Conservation (phyloP, 192 early-diverging fungal genomes). For the Coemansia sp. region DNA sequence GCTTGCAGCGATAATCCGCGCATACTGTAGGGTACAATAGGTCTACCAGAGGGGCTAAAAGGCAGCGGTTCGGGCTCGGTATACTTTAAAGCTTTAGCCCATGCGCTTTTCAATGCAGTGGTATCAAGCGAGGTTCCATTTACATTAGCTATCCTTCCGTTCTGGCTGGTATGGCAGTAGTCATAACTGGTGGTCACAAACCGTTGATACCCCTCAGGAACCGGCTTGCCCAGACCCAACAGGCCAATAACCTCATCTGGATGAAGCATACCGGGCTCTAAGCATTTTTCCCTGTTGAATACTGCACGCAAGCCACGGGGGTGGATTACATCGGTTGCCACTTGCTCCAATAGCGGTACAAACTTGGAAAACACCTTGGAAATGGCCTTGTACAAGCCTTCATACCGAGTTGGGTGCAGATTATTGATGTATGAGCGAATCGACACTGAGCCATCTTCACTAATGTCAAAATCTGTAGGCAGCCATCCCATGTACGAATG, state of each 20-base stretch:
- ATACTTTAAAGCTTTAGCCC: slow-evolving; percentile 12
- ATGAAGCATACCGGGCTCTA: not conserved
- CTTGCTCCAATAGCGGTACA: slow-evolving; percentile 53
- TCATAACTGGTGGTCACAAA: not conserved
- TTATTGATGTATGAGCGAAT: slow-evolving; percentile 14
- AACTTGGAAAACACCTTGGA: slow-evolving; percentile 5
- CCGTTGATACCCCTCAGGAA: not conserved
- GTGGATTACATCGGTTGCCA: slow-evolving; percentile 17
- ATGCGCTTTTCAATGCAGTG: not conserved
- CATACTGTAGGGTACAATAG: slow-evolving; percentile 25
- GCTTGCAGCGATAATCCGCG: slow-evolving; percentile 56
- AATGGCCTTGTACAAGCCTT: not conserved
- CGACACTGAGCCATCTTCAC: not conserved
- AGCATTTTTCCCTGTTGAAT: slow-evolving; percentile 3
- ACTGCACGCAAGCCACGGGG: not conserved
- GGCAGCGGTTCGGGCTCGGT: slow-evolving; percentile 36
- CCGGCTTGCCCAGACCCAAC: not conserved
- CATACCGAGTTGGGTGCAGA: slow-evolving; percentile 7
- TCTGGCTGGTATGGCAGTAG: not conserved
- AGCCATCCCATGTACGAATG: not conserved
- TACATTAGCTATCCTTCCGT: not conserved
- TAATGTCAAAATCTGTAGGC: slow-evolving; percentile 2
- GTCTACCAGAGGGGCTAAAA: slow-evolving; percentile 28
- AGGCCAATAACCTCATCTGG: not conserved
- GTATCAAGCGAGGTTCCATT: not conserved